These are phyloP conservation scores for Aspergillus nomiae DNA, from an alignment of 2,329 filamentous ascomycete species.

Conservation along the genomic window DNA sequence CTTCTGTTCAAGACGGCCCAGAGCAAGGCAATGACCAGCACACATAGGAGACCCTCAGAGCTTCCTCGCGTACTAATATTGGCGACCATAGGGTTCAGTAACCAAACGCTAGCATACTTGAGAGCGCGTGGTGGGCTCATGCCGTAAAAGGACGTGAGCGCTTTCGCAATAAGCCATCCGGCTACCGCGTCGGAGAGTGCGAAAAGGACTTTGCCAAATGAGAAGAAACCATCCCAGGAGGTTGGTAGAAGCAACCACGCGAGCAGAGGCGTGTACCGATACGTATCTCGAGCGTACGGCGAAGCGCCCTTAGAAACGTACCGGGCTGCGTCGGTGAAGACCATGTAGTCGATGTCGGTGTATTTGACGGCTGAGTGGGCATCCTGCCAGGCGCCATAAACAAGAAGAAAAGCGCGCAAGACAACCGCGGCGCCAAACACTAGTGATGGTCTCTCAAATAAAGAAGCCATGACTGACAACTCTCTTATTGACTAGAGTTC, in stretches of 20 bases:
- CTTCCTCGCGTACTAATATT: conserved; percentile 94
- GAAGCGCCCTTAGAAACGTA: conserved; percentile 68
- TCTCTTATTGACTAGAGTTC: conserved; percentile 7
- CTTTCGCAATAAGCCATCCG: conserved; percentile 71
- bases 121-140: conserved; percentile 62
- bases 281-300: conserved; percentile 88
- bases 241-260: conserved; percentile 90
- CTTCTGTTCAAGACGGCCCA: conserved; percentile 73
- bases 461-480: conserved; percentile 14
- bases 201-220: conserved; percentile 86
- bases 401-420: conserved; percentile 71
- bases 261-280: conserved; percentile 92
- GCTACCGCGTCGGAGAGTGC: conserved; percentile 80
- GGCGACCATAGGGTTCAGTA: conserved; percentile 97
- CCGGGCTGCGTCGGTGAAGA: conserved; percentile 93
- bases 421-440: conserved; percentile 49
- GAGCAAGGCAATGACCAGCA: conserved; percentile 77
- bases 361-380: conserved; percentile 91
- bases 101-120: conserved; percentile 82
- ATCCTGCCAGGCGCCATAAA: conserved; percentile 93
- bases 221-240: conserved; percentile 59
- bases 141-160: conserved; percentile 51
- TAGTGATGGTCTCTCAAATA: conserved; percentile 36
- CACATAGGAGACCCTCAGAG: conserved; percentile 85
- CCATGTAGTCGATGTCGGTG: conserved; percentile 97